Base-by-base conservation (phyloP, 148 eudicot genomes). In the Rhododendron ferrugineum region DNA sequence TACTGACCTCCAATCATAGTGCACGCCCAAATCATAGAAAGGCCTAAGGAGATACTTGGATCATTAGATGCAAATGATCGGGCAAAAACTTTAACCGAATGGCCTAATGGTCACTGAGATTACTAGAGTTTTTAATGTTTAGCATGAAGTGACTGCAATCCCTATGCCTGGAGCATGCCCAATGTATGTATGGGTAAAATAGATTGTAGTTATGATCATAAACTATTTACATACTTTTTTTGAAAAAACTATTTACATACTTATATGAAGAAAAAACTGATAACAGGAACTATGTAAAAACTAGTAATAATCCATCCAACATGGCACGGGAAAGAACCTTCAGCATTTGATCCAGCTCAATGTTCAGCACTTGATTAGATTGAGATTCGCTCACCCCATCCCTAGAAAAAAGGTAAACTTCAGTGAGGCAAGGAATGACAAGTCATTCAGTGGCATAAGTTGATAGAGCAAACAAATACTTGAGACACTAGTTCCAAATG, bases 351-450 rank as follows among this genome's bases (percentile, higher is more conserved):
- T 93, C 93, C 86, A 97, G 89, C 89, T 97, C 99, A 88, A 89
- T 52, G 85, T 91, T 91, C 37, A 97, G 91, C 50, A 94, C 98
- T 88, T 97, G 94, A 60, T 86, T 85, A 86, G 93, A 97, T 81
- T 97, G 98, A 47, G 95, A 90, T 86, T 94, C 96, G 76, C 98
- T 89, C 50, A 95, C 96, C 47, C 98, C 99, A 88, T 97, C 98
- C 92, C 99, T 97, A 78, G 60, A 73, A 84, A 68, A 50, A 78
- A 86, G 30, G 66, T 16, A 81, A 77, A 86, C 77, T 77, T 58
- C 52, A 79, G 58, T 64, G 20, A 56, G 47, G 72, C 56, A 83
- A 30, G 13, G 34, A 72, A 20, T 42, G 44, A 40, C 28, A n/a
- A 77, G 8, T 16, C n/a, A 77, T 49, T 62, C 77, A 46, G 78